Percentiles rank a stretch among this genome's conserved stretches.
phyloP scores from a whole-genome alignment of 441 rosid species.

The Corymbia citriodora region DNA sequence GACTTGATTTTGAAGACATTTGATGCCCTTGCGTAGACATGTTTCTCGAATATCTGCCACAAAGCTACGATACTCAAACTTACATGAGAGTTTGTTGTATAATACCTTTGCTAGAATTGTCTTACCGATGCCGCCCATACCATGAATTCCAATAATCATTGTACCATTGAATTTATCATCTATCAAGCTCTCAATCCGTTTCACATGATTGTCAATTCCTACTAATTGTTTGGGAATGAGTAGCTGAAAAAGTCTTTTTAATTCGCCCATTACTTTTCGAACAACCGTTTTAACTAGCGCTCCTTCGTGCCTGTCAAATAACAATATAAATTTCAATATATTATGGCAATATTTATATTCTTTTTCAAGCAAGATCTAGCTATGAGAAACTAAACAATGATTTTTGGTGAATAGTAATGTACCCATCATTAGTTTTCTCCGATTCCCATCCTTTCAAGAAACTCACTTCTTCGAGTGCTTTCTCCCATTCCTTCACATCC shows the following conservation, averaged over 20 bases:
- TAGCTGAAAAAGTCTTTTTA: not conserved
- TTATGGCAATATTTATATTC: not conserved
- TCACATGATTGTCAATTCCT: not conserved
- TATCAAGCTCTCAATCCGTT: not conserved
- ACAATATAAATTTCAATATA: too few relatives aligned
- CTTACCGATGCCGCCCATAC: not conserved
- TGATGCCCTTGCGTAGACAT: fast-evolving
- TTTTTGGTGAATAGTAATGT: not conserved
- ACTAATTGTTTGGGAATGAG: not conserved
- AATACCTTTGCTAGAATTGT: not conserved
- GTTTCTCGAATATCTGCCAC: not conserved
- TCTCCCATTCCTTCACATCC: not conserved
- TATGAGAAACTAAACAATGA: not conserved
- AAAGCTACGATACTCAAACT: not conserved
- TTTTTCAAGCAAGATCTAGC: not conserved
- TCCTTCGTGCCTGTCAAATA: not conserved
- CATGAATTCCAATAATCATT: not conserved
- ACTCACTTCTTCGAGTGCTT: not conserved
- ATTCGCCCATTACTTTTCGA: not conserved
- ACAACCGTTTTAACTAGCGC: fast-evolving
- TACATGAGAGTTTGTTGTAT: not conserved
- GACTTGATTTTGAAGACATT: not conserved
- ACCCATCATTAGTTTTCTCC: not conserved
- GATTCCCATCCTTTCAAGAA: not conserved
- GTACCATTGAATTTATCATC: not conserved